Evolutionary conservation across 139 green algal species (phyloP).

Genomic region (Mesotaenium endlicherianum): DNA sequence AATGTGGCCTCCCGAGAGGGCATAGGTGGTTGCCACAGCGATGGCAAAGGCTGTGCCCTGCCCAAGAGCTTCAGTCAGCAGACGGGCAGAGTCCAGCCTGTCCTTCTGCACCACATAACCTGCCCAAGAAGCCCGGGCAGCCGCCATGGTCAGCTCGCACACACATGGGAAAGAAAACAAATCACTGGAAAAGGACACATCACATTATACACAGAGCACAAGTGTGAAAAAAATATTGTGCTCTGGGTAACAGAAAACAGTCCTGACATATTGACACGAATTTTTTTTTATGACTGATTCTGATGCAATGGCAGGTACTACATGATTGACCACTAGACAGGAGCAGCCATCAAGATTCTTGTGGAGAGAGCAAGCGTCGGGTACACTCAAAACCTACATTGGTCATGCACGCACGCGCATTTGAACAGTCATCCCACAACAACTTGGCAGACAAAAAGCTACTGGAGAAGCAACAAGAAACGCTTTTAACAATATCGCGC

Average conservation of each 20-base stretch:
- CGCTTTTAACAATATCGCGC: no score
- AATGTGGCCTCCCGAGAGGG: slow-evolving; percentile 37
- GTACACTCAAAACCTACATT: no score
- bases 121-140: no score
- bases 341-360: no score
- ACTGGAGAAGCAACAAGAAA: background rate
- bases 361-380: no score
- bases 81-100: background rate
- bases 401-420: no score
- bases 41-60: slow-evolving; percentile 14
- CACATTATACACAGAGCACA: background rate
- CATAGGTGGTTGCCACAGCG: background rate
- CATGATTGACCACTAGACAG: no score
- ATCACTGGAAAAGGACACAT: background rate
- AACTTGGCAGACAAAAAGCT: background rate
- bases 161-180: no score
- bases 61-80: slow-evolving; percentile 13
- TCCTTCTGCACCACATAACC: background rate
- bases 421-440: background rate
- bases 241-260: background rate
- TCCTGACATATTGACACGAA: no score
- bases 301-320: no score
- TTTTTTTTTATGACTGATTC: no score
- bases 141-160: no score
- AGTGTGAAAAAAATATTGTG: background rate